These are phyloP conservation scores for Chaetomiaceae sp. DNA, from an alignment of 2,329 filamentous ascomycete species.

Conservation along the genomic window DNA sequence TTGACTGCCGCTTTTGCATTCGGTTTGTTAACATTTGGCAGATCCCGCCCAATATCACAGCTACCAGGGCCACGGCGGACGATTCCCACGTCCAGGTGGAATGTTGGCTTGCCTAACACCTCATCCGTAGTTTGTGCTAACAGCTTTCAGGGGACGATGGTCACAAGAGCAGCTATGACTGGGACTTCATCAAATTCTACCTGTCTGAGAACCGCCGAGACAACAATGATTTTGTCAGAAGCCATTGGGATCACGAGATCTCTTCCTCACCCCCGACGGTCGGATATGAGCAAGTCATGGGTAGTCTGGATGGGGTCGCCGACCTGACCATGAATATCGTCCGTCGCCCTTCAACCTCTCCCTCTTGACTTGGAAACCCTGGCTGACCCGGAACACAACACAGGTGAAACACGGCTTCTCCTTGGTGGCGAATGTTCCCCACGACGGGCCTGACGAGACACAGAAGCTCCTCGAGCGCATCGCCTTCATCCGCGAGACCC, in stretches of 20 bases:
- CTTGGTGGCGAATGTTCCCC: constrained; percentile 67
- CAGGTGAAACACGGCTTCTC: constrained; percentile 69
- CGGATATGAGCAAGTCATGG: constrained; percentile 56
- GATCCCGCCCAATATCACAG: constrained; percentile 42
- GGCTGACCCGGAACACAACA: too few relatives aligned
- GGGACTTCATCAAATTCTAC: constrained; percentile 55
- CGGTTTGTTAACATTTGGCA: constrained; percentile 28
- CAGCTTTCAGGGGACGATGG: constrained; percentile 56
- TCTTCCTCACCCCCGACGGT: constrained; percentile 49
- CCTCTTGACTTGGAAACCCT: too few relatives aligned
- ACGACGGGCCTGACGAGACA: constrained; percentile 62
- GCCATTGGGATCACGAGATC: constrained; percentile 33
- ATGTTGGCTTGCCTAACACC: not conserved
- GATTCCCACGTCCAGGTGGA: constrained; percentile 8
- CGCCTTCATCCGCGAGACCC: constrained; percentile 80
- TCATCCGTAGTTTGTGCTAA: not conserved
- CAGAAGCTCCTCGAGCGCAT: constrained; percentile 73
- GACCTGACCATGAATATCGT: constrained; percentile 63
- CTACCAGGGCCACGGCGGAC: constrained; percentile 30
- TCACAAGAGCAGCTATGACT: constrained; percentile 64
- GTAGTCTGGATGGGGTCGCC: constrained; percentile 47
- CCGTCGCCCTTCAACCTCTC: constrained; percentile 22
- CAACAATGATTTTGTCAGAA: not conserved
- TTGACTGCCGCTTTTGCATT: not conserved
- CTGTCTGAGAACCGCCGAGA: constrained; percentile 30